Evolutionary conservation across 345 rosid species (phyloP).

Genomic region (Aethionema arabicum): DNA sequence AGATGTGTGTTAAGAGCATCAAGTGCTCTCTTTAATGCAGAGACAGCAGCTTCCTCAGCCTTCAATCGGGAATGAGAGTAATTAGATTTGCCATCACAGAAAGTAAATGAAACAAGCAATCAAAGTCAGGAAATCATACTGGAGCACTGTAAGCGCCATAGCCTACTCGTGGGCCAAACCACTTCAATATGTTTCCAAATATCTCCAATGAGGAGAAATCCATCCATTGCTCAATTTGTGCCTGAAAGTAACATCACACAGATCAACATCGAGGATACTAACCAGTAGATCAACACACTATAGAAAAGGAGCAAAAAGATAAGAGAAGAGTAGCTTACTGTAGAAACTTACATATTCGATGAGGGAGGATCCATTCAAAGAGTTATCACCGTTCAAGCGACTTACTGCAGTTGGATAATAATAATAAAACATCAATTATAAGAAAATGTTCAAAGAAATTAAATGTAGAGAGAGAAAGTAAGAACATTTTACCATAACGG

Average conservation of each 20-base stretch:
- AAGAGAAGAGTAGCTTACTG: not conserved
- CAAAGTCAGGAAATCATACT: slow-evolving; percentile 42
- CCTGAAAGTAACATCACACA: slow-evolving; percentile 46
- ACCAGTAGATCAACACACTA: not conserved
- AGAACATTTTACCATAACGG: slow-evolving; percentile 30
- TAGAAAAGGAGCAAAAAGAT: not conserved
- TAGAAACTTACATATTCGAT: slow-evolving; percentile 60
- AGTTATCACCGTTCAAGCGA: slow-evolving; percentile 57
- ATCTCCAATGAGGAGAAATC: slow-evolving; percentile 79
- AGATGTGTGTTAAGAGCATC: slow-evolving; percentile 73
- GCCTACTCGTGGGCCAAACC: slow-evolving; percentile 75
- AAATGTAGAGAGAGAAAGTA: slow-evolving; percentile 5
- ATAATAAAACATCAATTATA: slow-evolving; percentile 29
- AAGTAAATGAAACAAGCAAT: not conserved
- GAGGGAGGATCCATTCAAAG: slow-evolving; percentile 60
- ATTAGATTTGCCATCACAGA: not conserved
- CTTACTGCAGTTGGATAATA: slow-evolving; percentile 47
- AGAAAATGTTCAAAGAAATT: not conserved
- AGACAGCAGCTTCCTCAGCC: slow-evolving; percentile 80
- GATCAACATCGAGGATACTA: not conserved
- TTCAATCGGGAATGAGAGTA: slow-evolving; percentile 27
- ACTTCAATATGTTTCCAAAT: slow-evolving; percentile 51
- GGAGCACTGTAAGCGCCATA: slow-evolving; percentile 56
- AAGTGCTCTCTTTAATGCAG: slow-evolving; percentile 76
- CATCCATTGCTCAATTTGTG: slow-evolving; percentile 89